Evolutionary conservation across 768 basidiomycete genomes (phyloP).

Genomic region (Serendipita vermifera): DNA sequence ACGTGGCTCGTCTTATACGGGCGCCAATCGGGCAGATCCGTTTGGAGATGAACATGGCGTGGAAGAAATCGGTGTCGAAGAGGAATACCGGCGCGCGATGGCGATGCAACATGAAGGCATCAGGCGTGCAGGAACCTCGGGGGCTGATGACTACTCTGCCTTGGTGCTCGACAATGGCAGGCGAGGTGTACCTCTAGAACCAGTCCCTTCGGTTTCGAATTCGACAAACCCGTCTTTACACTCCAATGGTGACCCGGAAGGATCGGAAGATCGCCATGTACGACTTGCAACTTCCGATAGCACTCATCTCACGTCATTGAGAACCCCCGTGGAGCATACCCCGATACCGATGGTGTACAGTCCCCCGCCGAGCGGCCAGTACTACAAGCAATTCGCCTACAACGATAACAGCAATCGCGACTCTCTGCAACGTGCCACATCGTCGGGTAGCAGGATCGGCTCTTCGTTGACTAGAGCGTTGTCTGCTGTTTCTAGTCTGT

Average conservation of each 20-base stretch:
- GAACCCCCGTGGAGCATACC: not conserved
- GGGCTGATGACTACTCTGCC: not conserved
- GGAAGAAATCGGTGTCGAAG: conserved; percentile 7
- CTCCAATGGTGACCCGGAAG: not conserved
- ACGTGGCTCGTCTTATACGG: not conserved
- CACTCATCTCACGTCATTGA: not conserved
- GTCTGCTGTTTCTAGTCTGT: not conserved
- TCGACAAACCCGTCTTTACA: not conserved
- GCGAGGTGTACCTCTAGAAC: not conserved
- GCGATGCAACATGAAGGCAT: conserved; percentile 2
- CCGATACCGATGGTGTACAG: not conserved
- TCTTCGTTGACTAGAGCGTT: not conserved
- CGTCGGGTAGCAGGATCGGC: not conserved
- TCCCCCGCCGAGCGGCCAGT: not conserved
- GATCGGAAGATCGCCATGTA: not conserved
- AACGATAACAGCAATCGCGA: too few relatives aligned
- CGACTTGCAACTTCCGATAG: not conserved
- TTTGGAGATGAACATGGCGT: conserved; percentile 7
- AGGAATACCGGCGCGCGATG: conserved; percentile 1
- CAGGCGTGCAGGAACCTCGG: not conserved
- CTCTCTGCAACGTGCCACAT: not conserved
- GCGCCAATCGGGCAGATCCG: not conserved
- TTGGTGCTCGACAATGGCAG: not conserved
- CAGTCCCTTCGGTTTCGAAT: not conserved
- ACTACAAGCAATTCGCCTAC: too few relatives aligned